Evolutionary conservation across 306 rosid genomes (phyloP).

Genomic region (Quercus mongolica): DNA sequence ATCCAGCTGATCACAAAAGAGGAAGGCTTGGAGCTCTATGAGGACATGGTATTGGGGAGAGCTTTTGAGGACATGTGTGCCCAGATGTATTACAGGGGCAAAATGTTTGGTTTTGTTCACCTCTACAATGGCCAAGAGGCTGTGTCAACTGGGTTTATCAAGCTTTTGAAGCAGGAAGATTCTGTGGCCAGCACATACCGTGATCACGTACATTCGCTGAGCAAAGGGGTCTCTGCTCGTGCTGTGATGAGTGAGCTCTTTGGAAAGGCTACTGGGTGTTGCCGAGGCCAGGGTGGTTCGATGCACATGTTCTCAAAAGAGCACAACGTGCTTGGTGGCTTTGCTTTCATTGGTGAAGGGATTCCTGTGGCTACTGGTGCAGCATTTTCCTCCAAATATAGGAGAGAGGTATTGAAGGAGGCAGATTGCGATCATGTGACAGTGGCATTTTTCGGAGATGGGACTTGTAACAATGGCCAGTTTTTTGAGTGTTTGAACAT

Average conservation of each 20-base stretch:
- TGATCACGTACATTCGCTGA: slow-evolving; percentile 95
- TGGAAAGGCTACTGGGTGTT: slow-evolving; percentile 95
- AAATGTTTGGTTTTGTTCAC: slow-evolving; percentile 98
- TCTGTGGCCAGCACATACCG: slow-evolving; percentile 87
- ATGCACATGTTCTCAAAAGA: slow-evolving; percentile 99
- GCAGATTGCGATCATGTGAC: slow-evolving; percentile 73
- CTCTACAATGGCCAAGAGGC: slow-evolving; percentile 99
- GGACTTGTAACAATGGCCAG: slow-evolving; percentile 95
- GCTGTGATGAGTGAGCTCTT: slow-evolving; percentile 97
- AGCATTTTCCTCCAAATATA: slow-evolving; percentile 78
- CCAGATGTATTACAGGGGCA: slow-evolving; percentile 96
- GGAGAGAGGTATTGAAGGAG: slow-evolving; percentile 79
- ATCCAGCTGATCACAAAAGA: slow-evolving; percentile 79
- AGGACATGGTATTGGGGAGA: slow-evolving; percentile 95
- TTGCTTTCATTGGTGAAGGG: slow-evolving; percentile 98
- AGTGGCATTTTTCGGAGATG: slow-evolving; percentile 90
- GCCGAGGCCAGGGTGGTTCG: slow-evolving; percentile 99
- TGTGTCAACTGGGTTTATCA: slow-evolving; percentile 95
- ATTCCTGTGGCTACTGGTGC: slow-evolving; percentile 97
- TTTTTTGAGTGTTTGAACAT: slow-evolving; percentile 95
- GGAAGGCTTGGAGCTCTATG: slow-evolving; percentile 86
- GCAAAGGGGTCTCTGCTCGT: slow-evolving; percentile 94
- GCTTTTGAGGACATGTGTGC: slow-evolving; percentile 96
- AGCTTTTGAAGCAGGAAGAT: slow-evolving; percentile 74
- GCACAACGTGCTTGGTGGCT: slow-evolving; percentile 85